Percentiles rank a stretch among this genome's conserved stretches.
Evolutionary conservation across 108 stramenopile genomes (phyloP).

Genomic region (Skeletonema menzelii): DNA sequence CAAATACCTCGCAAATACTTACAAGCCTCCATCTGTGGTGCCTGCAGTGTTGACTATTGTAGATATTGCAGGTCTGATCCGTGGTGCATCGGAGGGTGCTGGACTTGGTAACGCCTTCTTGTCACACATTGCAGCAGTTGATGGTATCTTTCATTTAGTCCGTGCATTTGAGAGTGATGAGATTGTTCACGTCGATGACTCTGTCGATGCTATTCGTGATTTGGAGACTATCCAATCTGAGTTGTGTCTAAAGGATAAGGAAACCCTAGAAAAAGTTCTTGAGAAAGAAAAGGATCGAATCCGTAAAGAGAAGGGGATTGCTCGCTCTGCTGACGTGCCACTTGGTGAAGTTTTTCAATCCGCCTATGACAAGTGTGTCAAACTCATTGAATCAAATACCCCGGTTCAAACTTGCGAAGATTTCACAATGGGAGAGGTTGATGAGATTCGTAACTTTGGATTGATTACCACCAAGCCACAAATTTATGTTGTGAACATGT

Average conservation of each 20-base stretch:
- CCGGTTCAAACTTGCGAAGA: slow-evolving; percentile 83
- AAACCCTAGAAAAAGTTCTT: slow-evolving; percentile 61
- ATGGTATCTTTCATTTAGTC: slow-evolving; percentile 97
- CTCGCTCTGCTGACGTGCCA: slow-evolving; percentile 63
- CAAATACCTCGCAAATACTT: slow-evolving; percentile 90
- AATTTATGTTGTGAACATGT: slow-evolving; percentile 97
- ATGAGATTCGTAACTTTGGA: slow-evolving; percentile 83
- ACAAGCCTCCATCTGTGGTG: slow-evolving; percentile 81
- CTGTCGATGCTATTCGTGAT: slow-evolving; percentile 98
- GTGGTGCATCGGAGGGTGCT: slow-evolving; percentile 97
- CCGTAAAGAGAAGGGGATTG: slow-evolving; percentile 86
- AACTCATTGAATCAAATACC: slow-evolving; percentile 80
- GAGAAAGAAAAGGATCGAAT: slow-evolving; percentile 77
- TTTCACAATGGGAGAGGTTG: slow-evolving; percentile 85
- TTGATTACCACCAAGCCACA: slow-evolving; percentile 98
- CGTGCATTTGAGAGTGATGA: slow-evolving; percentile 97
- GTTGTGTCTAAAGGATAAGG: slow-evolving; percentile 93
- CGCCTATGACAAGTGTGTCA: slow-evolving; percentile 79
- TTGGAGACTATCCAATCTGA: slow-evolving; percentile 98
- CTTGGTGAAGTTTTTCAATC: slow-evolving; percentile 69
- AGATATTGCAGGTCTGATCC: slow-evolving; percentile 99
- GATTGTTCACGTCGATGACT: slow-evolving; percentile 98
- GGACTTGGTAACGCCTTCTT: slow-evolving; percentile 99
- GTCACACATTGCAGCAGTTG: slow-evolving; percentile 96
- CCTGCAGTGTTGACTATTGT: slow-evolving; percentile 95